Evolutionary conservation across 2,329 filamentous ascomycete species (phyloP), one percentile per base, ranked within the genome.

Genomic region (Beauveria sp.): DNA sequence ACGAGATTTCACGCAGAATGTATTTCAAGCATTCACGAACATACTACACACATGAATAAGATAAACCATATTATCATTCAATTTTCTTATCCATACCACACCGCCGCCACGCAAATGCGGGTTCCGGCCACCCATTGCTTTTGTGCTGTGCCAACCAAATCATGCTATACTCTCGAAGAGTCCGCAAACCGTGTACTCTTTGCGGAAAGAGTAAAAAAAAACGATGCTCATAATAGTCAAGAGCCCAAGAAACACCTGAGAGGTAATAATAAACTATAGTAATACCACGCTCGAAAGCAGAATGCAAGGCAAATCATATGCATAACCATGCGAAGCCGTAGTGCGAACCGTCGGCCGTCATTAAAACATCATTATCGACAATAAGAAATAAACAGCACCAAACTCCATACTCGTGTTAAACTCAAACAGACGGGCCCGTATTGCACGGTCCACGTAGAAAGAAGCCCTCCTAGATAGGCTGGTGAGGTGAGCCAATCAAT

Each of bases 91-190:
- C 26, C 51, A 54, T 54, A 26, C 51, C 50, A 22, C 42, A 30
- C 26, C 42, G 10, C 28, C 54, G 28, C 28, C 54, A 57, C 54
- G 54, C 54, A 43, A 24, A 28, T 47, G 42, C 28, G 43, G n/a
- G 14, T 34, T 47, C n/a, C 28, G 26, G 42, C 20, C 18, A 47
- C 6, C 10, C 18, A 30, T 8, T 47, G 28, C 54, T 57, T 57
- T 57, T 57, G 54, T 57, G 42, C 54, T 57, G 54, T 57, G 42
- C 54, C 22, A 56, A 57, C 54, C 54, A 47, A 57, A 47, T 24
- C 42, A 57, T 57, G 54, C 54, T 47, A 12, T 47, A 34, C n/a
- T 52, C 43, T 57, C 12, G 6, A 20, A 24, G 2, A 16, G 9
- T 14, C 43, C 28, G 34, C 38, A 43, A 54, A 7, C 47, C 26